Percentiles rank a stretch among this genome's conserved stretches.
phyloP scores from a whole-genome alignment of 495 filamentous ascomycete genomes.

The Penicillium longicatenatum region DNA sequence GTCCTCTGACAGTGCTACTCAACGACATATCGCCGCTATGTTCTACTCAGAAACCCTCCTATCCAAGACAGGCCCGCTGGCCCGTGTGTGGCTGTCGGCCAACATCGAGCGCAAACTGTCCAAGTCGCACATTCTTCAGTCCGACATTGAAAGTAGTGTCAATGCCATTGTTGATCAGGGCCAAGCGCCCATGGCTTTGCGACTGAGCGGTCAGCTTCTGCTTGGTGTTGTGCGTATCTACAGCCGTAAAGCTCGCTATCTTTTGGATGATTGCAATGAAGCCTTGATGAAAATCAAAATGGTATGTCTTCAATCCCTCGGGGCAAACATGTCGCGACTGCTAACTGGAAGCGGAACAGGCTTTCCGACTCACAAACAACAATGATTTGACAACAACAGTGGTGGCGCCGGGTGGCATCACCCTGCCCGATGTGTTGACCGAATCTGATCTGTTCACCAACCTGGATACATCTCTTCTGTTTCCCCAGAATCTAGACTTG shows the following conservation, averaged over 20 bases:
- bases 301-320: conserved; percentile 52
- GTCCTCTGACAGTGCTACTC: conserved; percentile 11
- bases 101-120: conserved; percentile 97
- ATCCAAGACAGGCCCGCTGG: conserved; percentile 94
- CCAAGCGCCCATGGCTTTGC: conserved; percentile 92
- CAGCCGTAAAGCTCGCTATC: conserved; percentile 92
- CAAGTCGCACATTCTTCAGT: conserved; percentile 90
- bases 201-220: conserved; percentile 89
- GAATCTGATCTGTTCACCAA: conserved; percentile 82
- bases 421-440: conserved; percentile 85
- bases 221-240: conserved; percentile 97
- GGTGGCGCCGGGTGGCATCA: conserved; percentile 67
- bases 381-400: conserved; percentile 75
- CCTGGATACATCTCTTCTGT: conserved; percentile 72
- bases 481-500: conserved; percentile 64
- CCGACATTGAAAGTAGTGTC: conserved; percentile 90
- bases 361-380: conserved; percentile 76
- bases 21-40: conserved; percentile 58
- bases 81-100: conserved; percentile 96
- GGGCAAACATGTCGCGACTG: background rate
- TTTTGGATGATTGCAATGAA: conserved; percentile 96
- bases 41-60: conserved; percentile 98
- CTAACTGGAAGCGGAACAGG: conserved; percentile 50
- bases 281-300: conserved; percentile 97
- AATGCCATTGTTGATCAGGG: conserved; percentile 91